Evolutionary conservation across 495 filamentous ascomycete genomes (phyloP), one percentile per base, ranked within the genome.

Genomic region (Thermochaetoides thermophila): DNA sequence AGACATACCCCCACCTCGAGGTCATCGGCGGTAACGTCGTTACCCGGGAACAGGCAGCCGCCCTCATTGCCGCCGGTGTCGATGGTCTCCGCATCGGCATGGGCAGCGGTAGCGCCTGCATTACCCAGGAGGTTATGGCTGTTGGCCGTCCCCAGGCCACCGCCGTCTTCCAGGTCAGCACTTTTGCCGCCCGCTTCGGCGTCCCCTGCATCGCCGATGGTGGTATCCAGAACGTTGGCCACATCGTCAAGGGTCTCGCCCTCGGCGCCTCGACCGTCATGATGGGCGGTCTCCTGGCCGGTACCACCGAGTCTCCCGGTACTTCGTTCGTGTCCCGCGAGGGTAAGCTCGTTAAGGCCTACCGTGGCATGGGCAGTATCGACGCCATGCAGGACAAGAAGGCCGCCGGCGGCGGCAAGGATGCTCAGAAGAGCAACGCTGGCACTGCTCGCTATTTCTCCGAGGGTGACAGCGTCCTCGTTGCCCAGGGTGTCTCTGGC

Each of bases 341-440:
- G 54, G 89, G 89, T 17, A 84, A 95, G 69, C 75, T 99, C 19
- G 87, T 96, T 56, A 99, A 99, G 69, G 85, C 89, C 31, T 99
- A 99, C 67, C 76, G 89, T 57, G 89, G 89, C 30, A 99, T 99
- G 89, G 89, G 89, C 44, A 80, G 72, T 49, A 99, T 99, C 50
- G 89, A 94, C 49, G 89, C 87, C 35, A 99, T 99, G 89, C 91
- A 99, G 59, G 87, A 95, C 58, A 91, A 84, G 71, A 96, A 94
- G 65, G 78, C 84, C 13, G 82, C 76, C 19, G 56, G 50, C 35
- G 61, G 62, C 27, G 45, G 49, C 35, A 79, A 78, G 59, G 70
- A 84, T 48, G 69, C 67, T 63, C 84, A 87, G 58, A 78, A 79
- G 45, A 81, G 76, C 59, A 96, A 96, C 59, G 89, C 89, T 39